Conservation (phyloP, 352 stramenopile species). For the Aphanomyces cochlioides region DNA sequence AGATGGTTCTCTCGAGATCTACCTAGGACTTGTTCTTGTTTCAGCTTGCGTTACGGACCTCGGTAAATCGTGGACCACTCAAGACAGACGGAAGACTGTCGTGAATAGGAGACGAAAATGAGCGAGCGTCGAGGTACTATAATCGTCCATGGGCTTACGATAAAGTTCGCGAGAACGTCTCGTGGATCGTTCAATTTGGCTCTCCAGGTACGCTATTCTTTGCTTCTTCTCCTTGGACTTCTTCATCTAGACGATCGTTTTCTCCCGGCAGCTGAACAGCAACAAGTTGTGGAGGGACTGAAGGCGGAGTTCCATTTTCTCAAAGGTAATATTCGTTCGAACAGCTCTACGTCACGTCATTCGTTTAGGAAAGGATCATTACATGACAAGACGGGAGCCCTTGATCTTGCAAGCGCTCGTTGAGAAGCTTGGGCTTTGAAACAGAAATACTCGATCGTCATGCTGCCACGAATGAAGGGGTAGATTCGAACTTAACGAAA, state of each 20-base stretch:
- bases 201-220: conserved; percentile 31
- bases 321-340: background rate
- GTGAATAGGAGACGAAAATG: conserved; percentile 41
- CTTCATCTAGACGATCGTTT: conserved; percentile 52
- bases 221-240: background rate
- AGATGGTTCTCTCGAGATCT: conserved; percentile 14
- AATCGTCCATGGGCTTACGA: conserved; percentile 38
- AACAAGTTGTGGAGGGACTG: conserved; percentile 46
- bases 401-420: conserved; percentile 22
- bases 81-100: too few relatives aligned
- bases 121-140: conserved; percentile 65
- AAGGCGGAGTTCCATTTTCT: conserved; percentile 32
- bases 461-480: too few relatives aligned
- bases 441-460: too few relatives aligned
- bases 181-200: conserved; percentile 59
- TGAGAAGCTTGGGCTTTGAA: conserved; percentile 12
- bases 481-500: too few relatives aligned
- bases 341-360: background rate
- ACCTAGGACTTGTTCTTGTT: conserved; percentile 47
- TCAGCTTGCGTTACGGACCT: conserved; percentile 62
- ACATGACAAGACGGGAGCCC: conserved; percentile 17
- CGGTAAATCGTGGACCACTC: conserved; percentile 16
- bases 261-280: conserved; percentile 52
- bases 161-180: conserved; percentile 52
- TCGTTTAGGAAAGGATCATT: conserved; percentile 21